phyloP scores from a whole-genome alignment of 106 monocot genomes.

The Narthecium ossifragum region DNA sequence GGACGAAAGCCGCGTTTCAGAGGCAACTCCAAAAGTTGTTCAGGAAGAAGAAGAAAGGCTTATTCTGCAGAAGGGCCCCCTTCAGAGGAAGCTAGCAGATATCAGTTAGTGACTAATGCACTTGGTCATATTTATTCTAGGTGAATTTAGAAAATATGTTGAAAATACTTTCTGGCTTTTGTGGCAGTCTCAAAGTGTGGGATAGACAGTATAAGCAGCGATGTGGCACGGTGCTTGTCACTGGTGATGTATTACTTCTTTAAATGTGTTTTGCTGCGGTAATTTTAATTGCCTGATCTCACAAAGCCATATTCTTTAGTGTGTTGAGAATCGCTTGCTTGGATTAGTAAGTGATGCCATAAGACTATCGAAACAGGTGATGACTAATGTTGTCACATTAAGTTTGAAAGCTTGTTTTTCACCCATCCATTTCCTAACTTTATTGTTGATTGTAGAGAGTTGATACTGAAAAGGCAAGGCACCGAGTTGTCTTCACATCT shows the following conservation, averaged over 20 bases:
- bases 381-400: no score
- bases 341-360: slow-evolving; percentile 60
- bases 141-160: background rate
- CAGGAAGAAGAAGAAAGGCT: slow-evolving; percentile 93
- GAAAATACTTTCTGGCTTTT: slow-evolving; percentile 8
- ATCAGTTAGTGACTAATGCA: slow-evolving; percentile 47
- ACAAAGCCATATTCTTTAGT: slow-evolving; percentile 34
- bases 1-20: slow-evolving; percentile 75
- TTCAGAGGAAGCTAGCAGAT: slow-evolving; percentile 68
- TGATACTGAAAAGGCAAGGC: slow-evolving; percentile 70
- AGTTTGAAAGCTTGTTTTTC: no score
- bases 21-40: slow-evolving; percentile 64
- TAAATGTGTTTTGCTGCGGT: background rate
- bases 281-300: background rate
- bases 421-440: slow-evolving; percentile 2
- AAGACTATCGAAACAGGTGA: slow-evolving; percentile 80
- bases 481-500: slow-evolving; percentile 62
- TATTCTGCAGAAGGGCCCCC: slow-evolving; percentile 67
- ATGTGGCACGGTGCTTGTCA: slow-evolving; percentile 80
- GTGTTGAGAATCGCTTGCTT: slow-evolving; percentile 72
- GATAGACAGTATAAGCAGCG: slow-evolving; percentile 40
- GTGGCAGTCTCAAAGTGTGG: slow-evolving; percentile 65
- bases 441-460: slow-evolving; percentile 56
- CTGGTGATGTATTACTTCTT: slow-evolving; percentile 74
- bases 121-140: no score